Evolutionary conservation across 768 basidiomycete genomes (phyloP).

Genomic region (Auricularia sp.): DNA sequence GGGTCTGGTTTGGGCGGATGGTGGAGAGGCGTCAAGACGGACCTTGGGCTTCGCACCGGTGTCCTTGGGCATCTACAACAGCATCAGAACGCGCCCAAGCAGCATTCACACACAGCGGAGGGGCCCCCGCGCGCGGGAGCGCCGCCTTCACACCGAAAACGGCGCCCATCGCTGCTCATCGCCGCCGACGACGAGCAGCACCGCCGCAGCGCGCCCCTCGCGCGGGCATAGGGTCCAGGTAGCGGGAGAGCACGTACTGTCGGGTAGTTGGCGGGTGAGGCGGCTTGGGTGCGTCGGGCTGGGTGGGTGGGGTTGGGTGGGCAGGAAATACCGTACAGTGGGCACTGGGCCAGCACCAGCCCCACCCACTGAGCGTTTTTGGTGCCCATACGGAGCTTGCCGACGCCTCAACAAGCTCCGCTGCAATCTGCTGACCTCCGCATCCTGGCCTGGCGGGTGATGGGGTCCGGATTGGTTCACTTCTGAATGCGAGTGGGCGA

Average conservation of each 20-base stretch:
- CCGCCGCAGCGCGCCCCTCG: neutral
- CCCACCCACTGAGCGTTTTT: neutral
- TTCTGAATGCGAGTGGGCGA: too few species aligned
- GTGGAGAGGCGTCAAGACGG: conserved; percentile 16
- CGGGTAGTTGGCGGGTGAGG: neutral
- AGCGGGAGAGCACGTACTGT: neutral
- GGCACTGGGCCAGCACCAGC: neutral
- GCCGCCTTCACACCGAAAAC: neutral
- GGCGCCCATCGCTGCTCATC: neutral
- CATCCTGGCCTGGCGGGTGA: neutral
- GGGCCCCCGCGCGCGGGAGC: too few species aligned
- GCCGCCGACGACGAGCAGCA: neutral
- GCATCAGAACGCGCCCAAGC: neutral
- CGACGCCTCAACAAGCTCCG: neutral
- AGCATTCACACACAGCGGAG: neutral
- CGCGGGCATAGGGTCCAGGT: neutral
- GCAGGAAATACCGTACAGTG: neutral
- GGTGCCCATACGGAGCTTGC: neutral
- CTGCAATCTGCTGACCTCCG: too few species aligned
- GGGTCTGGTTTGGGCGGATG: too few species aligned
- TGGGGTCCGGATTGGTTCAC: too few species aligned
- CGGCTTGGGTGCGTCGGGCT: neutral
- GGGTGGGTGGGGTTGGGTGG: neutral
- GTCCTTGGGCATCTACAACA: conserved; percentile 66
- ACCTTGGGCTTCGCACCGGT: conserved; percentile 55